Percentiles rank a stretch among this genome's conserved stretches.
Conservation (phyloP, 169 alveolate species). For the Cryptosporidium bovis region DNA sequence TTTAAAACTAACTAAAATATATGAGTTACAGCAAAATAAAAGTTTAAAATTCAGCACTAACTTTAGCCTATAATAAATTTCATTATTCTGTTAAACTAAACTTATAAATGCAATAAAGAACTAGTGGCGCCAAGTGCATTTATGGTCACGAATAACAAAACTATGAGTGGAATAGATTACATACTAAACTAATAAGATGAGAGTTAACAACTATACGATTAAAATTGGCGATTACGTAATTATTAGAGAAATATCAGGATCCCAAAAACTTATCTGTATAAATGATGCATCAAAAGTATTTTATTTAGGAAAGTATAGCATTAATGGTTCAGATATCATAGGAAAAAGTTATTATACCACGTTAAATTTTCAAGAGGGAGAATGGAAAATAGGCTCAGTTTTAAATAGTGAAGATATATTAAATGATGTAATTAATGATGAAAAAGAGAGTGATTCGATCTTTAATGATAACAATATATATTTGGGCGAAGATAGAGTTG, state of each 20-base stretch:
- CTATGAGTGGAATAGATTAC: too few relatives aligned
- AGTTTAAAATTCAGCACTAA: too few relatives aligned
- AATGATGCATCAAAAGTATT: constrained; percentile 8
- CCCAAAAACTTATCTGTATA: constrained; percentile 40
- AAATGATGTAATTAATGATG: constrained; percentile 22
- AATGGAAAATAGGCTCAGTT: constrained; percentile 52
- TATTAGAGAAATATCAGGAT: constrained; percentile 55
- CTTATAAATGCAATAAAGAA: too few relatives aligned
- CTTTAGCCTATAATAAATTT: too few relatives aligned
- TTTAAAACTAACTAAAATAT: too few relatives aligned
- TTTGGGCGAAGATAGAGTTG: background rate
- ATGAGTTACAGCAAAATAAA: too few relatives aligned
- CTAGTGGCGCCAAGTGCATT: too few relatives aligned
- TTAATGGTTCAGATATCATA: constrained; percentile 60
- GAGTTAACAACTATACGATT: constrained; percentile 1
- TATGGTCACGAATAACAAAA: too few relatives aligned
- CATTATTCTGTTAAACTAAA: too few relatives aligned
- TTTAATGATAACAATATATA: background rate
- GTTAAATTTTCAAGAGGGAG: constrained; percentile 44
- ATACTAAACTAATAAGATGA: background rate
- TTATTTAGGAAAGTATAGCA: constrained; percentile 43
- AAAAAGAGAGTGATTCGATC: constrained; percentile 1
- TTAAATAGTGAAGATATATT: constrained; percentile 49
- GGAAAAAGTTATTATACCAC: constrained; percentile 53
- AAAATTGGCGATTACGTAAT: constrained; percentile 33